Base-by-base conservation (phyloP, 1,284 basidiomycete species). In the Malassezia equina region DNA sequence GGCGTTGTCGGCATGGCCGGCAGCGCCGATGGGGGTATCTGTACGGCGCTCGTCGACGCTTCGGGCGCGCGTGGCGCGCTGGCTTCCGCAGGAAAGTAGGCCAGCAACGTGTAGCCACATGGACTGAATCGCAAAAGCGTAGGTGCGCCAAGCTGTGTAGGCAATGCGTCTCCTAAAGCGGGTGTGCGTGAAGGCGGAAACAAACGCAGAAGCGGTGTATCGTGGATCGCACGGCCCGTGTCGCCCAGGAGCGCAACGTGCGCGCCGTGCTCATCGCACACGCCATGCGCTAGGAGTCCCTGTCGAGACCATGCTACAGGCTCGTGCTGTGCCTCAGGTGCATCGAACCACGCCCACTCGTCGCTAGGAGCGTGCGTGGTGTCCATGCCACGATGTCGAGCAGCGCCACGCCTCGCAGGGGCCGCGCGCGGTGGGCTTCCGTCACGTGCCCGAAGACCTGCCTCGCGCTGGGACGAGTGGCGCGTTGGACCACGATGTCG, bases 291-390 rank as follows among this genome's bases (percentile, higher is more conserved):
- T 5, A 55, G 19, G 4, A 45, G 2, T 23, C 49, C 49, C 9
- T 55, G 52, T 1, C 52, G 46, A 21, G 52, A 55, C 52, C 52
- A 55, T 4, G 52, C 52, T 9, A 50, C 40, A 9, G 46, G 24
- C 11, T 29, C n/a, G 28, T 43, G 8, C 12, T 23, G 13, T 12
- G 43, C 42, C 19, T 32, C 29, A 5, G 19, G 44, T 28, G 41
- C 27, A 28, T 43, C 41, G 41, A 43, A 25, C 41, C 27, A 24
- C 41, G 25, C 21, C 9, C 23, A 7, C 23, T 27, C 4, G n/a
- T 13, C 3, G 40, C 17, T 8, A 3, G 3, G 23, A 3, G 23
- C 46, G 15, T 24, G 12, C 48, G 33, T 27, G n/a, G 17, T 19
- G 8, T 21, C 31, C 25, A 28, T 21, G 19, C 24, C 34, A 28